Conservation (phyloP, 352 stramenopile genomes). For the Phytopythium helicoides region DNA sequence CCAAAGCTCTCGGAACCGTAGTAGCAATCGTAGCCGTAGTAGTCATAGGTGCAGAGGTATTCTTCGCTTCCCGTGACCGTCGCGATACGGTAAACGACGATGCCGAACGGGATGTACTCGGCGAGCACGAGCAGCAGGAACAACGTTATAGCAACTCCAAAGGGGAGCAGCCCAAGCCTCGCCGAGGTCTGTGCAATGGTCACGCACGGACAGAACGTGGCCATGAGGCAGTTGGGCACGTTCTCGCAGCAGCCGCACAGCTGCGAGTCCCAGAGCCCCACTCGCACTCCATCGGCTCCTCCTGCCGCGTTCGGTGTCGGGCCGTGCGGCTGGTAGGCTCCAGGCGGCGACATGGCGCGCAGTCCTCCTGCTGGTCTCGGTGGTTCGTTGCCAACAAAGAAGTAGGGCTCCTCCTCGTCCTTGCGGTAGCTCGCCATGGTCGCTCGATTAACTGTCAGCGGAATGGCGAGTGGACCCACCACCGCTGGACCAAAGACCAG, state of each 20-base stretch:
- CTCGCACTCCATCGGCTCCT: constrained; percentile 20
- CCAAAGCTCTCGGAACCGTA: not conserved
- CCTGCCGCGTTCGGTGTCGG: too few relatives aligned
- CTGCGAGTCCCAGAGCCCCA: constrained; percentile 19
- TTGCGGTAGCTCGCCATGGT: too few relatives aligned
- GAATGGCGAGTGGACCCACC: too few relatives aligned
- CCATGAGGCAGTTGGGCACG: constrained; percentile 52
- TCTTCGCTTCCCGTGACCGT: not conserved
- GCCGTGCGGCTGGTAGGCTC: too few relatives aligned
- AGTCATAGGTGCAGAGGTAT: not conserved
- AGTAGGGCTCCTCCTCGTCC: too few relatives aligned
- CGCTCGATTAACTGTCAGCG: too few relatives aligned
- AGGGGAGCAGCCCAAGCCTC: too few relatives aligned
- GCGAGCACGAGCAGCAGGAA: constrained; percentile 14
- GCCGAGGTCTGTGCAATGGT: constrained; percentile 56
- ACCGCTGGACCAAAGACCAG: too few relatives aligned
- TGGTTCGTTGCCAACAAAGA: too few relatives aligned
- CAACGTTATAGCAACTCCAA: constrained; percentile 36
- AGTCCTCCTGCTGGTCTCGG: too few relatives aligned
- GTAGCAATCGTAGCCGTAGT: not conserved
- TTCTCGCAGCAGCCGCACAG: constrained; percentile 46
- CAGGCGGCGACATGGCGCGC: too few relatives aligned
- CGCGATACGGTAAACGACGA: not conserved
- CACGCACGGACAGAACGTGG: constrained; percentile 51
- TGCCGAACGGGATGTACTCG: not conserved